Percentiles rank a stretch among this genome's conserved stretches.
These are phyloP conservation scores for Penicillium sp. DNA, from an alignment of 2,329 filamentous ascomycete genomes.

Conservation along the genomic window DNA sequence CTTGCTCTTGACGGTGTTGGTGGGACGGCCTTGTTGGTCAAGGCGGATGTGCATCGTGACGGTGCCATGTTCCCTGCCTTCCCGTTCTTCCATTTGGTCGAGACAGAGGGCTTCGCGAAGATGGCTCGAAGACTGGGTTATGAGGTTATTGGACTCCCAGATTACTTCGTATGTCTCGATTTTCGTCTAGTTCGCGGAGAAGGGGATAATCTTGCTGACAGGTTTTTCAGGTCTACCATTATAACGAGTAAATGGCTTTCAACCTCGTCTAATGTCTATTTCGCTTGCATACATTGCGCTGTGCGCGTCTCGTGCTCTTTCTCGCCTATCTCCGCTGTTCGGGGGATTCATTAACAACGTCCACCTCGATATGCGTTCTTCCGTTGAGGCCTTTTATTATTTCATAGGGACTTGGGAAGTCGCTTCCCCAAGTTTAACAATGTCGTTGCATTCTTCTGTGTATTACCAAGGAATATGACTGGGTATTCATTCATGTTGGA, in stretches of 20 bases:
- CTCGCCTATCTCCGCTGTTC: neutral
- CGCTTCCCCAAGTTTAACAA: neutral
- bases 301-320: neutral
- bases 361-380: neutral
- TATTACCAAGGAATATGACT: conserved; percentile 6
- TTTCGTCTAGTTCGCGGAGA: neutral
- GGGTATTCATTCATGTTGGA: neutral
- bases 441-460: conserved; percentile 3
- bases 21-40: conserved; percentile 86
- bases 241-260: conserved; percentile 65
- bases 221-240: conserved; percentile 70
- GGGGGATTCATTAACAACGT: neutral
- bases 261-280: neutral
- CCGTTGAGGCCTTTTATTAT: neutral
- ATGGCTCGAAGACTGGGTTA: conserved; percentile 91
- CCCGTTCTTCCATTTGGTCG: conserved; percentile 92
- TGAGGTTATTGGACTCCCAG: conserved; percentile 82
- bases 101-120: conserved; percentile 96
- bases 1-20: conserved; percentile 88
- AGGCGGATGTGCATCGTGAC: conserved; percentile 93
- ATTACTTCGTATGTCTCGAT: conserved; percentile 72
- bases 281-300: conserved; percentile 4
- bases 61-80: conserved; percentile 99
- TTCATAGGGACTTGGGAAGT: conserved; percentile 1
- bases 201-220: conserved; percentile 5